phyloP scores from a whole-genome alignment of 345 rosid species.

The Microthlaspi erraticum region DNA sequence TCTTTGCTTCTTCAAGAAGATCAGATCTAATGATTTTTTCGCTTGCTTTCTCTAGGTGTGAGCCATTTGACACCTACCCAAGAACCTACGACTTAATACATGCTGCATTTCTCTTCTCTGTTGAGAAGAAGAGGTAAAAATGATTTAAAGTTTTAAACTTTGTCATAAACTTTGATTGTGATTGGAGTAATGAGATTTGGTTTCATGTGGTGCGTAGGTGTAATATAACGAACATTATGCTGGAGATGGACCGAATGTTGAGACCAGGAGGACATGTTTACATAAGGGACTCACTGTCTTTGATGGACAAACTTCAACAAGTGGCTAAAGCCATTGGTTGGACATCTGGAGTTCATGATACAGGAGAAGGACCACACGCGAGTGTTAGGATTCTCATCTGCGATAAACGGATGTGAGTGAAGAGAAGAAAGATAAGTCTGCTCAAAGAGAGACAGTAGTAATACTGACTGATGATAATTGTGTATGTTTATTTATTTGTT shows the following conservation, averaged over 20 bases:
- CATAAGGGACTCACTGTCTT: constrained; percentile 55
- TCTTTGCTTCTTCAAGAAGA: constrained; percentile 16
- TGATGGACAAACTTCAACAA: constrained; percentile 57
- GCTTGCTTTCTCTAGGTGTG: constrained; percentile 52
- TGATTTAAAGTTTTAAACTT: neutral
- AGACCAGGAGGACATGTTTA: constrained; percentile 63
- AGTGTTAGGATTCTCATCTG: constrained; percentile 66
- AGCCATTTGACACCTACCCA: constrained; percentile 71
- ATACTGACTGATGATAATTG: constrained; percentile 6
- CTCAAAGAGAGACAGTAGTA: constrained; percentile 36
- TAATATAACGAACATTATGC: constrained; percentile 57
- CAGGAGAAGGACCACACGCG: constrained; percentile 66
- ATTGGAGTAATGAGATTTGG: neutral
- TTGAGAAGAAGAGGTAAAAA: constrained; percentile 59
- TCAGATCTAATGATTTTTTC: constrained; percentile 16
- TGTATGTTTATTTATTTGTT: constrained; percentile 30
- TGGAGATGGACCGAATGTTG: constrained; percentile 70
- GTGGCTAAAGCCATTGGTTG: constrained; percentile 59
- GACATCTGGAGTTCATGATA: constrained; percentile 54
- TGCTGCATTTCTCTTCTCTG: constrained; percentile 64
- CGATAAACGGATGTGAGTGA: constrained; percentile 52
- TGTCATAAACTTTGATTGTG: neutral
- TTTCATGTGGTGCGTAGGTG: constrained; percentile 48
- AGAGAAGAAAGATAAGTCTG: constrained; percentile 20
- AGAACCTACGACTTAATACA: constrained; percentile 71